Evolutionary conservation across 108 stramenopile genomes (phyloP).

Genomic region (Pseudonitzschia multiseries): DNA sequence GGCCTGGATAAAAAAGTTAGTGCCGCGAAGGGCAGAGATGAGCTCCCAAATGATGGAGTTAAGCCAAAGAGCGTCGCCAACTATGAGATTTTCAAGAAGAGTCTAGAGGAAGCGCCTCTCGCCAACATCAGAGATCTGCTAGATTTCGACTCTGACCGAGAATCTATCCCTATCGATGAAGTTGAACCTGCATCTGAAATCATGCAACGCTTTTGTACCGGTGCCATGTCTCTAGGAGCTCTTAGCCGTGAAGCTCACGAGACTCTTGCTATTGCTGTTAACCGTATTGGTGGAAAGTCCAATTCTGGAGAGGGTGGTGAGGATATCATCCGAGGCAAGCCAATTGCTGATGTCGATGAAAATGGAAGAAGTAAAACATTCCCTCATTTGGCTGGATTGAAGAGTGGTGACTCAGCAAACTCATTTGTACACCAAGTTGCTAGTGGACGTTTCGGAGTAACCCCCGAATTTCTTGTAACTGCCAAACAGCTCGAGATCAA

Average conservation of each 20-base stretch:
- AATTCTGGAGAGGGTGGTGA: conserved; percentile 97
- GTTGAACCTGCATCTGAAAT: conserved; percentile 87
- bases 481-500: conserved; percentile 94
- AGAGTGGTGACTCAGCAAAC: conserved; percentile 89
- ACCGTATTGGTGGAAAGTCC: conserved; percentile 90
- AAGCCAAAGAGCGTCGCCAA: conserved; percentile 74
- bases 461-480: conserved; percentile 89
- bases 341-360: conserved; percentile 76
- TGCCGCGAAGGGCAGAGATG: conserved; percentile 75
- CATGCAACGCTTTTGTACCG: conserved; percentile 91
- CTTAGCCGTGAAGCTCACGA: conserved; percentile 93
- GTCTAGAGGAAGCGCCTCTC: conserved; percentile 74
- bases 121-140: conserved; percentile 92
- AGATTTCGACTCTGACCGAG: conserved; percentile 86
- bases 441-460: conserved; percentile 93
- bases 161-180: conserved; percentile 79
- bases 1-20: conserved; percentile 86
- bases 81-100: conserved; percentile 89
- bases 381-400: conserved; percentile 86
- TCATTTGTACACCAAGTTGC: conserved; percentile 93
- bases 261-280: conserved; percentile 93
- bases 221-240: conserved; percentile 94
- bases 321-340: conserved; percentile 70
- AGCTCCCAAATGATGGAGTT: conserved; percentile 76
- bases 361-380: conserved; percentile 80